Evolutionary conservation across 768 basidiomycete species (phyloP).

Genomic region (Kwoniella shandongensis): DNA sequence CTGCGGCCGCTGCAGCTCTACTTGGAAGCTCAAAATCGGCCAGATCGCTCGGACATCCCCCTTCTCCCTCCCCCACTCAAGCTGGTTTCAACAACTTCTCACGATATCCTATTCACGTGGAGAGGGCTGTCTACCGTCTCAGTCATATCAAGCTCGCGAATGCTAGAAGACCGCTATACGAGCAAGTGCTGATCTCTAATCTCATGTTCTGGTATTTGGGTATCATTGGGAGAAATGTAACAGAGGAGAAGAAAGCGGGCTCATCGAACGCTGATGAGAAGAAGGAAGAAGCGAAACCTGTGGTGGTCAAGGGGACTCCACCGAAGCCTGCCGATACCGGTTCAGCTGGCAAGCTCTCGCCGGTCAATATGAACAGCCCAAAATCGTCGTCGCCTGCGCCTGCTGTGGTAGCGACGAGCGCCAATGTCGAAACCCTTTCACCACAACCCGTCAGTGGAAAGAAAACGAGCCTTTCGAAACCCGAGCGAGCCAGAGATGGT

Average conservation of each 20-base stretch:
- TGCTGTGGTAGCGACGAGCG: background rate
- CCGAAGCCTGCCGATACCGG: constrained; percentile 39
- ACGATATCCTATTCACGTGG: constrained; percentile 96
- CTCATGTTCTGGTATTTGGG: constrained; percentile 93
- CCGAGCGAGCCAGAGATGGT: constrained; percentile 69
- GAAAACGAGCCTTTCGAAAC: constrained; percentile 58
- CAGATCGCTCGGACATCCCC: constrained; percentile 57
- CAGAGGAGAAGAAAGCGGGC: constrained; percentile 48
- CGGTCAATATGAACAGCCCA: constrained; percentile 1
- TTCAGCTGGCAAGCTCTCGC: constrained; percentile 31
- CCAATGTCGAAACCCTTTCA: constrained; percentile 1
- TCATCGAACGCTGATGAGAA: constrained; percentile 33
- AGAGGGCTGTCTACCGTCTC: constrained; percentile 92
- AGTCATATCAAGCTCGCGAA: constrained; percentile 99
- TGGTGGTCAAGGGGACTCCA: constrained; percentile 42
- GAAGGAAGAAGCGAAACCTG: constrained; percentile 39
- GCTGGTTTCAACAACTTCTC: constrained; percentile 59
- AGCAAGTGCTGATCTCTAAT: constrained; percentile 69
- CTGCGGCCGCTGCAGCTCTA: constrained; percentile 81
- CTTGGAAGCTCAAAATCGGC: constrained; percentile 80
- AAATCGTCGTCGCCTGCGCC: background rate
- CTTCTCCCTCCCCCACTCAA: constrained; percentile 49
- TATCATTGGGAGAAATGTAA: constrained; percentile 88
- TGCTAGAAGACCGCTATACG: constrained; percentile 90
- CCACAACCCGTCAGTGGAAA: constrained; percentile 22